Conservation (phyloP, 306 rosid species). For the Lathyrus aphaca region DNA sequence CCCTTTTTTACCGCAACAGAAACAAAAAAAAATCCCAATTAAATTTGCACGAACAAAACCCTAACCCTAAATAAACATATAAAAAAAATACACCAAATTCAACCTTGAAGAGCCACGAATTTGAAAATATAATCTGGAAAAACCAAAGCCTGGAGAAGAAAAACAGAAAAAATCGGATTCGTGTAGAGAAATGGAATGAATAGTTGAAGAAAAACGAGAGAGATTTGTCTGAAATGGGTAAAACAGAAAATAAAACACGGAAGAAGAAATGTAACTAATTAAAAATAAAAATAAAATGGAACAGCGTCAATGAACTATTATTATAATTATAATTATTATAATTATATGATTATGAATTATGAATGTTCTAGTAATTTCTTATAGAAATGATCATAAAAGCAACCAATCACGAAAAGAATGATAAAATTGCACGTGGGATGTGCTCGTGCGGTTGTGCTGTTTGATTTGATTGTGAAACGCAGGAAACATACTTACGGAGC, state of each 20-base stretch:
- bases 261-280: not conserved
- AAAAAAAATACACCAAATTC: conserved; percentile 28
- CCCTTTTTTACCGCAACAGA: conserved; percentile 9
- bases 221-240: conserved; percentile 32
- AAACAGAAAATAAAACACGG: conserved; percentile 20
- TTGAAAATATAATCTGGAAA: conserved; percentile 40
- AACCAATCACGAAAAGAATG: conserved; percentile 1
- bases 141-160: conserved; percentile 10
- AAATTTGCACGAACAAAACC: conserved; percentile 53
- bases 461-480: not conserved
- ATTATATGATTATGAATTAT: not conserved
- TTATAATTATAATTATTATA: not conserved
- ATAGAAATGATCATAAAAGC: not conserved
- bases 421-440: not conserved
- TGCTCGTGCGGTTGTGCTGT: not conserved
- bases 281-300: conserved; percentile 9
- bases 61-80: conserved; percentile 45
- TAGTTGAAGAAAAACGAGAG: conserved; percentile 62
- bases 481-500: not conserved
- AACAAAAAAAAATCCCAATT: conserved; percentile 36
- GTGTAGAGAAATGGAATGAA: conserved; percentile 42
- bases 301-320: not conserved
- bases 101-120: conserved; percentile 41
- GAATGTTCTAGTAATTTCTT: not conserved
- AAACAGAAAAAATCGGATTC: conserved; percentile 46